Percentiles rank a stretch among this genome's conserved stretches.
These are phyloP conservation scores for Aschersonia sp. DNA, from an alignment of 2,329 filamentous ascomycete species.

Conservation along the genomic window DNA sequence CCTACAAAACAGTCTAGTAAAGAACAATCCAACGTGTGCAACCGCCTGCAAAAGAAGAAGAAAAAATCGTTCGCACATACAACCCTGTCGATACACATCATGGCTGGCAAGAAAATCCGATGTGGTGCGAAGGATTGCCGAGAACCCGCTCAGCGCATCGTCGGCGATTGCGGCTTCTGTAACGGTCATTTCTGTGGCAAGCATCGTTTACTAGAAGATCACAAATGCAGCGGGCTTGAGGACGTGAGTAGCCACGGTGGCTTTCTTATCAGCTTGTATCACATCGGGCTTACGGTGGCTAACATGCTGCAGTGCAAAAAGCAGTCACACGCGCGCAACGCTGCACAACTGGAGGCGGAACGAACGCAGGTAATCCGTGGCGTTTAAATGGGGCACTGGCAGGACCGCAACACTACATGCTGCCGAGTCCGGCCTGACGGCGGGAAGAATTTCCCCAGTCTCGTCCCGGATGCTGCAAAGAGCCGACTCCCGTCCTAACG, in stretches of 20 bases:
- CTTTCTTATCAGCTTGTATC: too few species aligned
- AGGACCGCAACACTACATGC: background rate
- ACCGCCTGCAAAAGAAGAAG: too few species aligned
- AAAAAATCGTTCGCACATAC: too few species aligned
- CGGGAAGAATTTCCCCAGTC: too few species aligned
- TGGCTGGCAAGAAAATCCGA: conserved; percentile 64
- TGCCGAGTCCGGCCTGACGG: background rate
- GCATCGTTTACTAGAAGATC: conserved; percentile 85
- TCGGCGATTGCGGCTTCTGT: conserved; percentile 94
- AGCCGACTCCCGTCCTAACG: background rate
- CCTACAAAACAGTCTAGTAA: too few species aligned
- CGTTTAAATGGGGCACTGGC: conserved; percentile 37
- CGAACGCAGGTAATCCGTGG: conserved; percentile 89
- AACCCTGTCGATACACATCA: conserved; percentile 15
- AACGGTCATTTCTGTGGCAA: conserved; percentile 87
- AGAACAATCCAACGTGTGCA: too few species aligned
- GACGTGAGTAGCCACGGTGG: conserved; percentile 40
- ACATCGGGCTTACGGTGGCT: too few species aligned
- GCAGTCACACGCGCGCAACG: conserved; percentile 88
- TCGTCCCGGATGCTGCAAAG: too few species aligned
- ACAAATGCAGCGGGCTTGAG: conserved; percentile 85
- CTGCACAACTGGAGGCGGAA: conserved; percentile 81
- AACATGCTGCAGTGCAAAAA: conserved; percentile 63
- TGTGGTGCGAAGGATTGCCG: conserved; percentile 87
- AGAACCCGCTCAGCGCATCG: conserved; percentile 76